Evolutionary conservation across 345 rosid species (phyloP), one percentile per base, ranked within the genome.

Genomic region (Microcos paniculata): DNA sequence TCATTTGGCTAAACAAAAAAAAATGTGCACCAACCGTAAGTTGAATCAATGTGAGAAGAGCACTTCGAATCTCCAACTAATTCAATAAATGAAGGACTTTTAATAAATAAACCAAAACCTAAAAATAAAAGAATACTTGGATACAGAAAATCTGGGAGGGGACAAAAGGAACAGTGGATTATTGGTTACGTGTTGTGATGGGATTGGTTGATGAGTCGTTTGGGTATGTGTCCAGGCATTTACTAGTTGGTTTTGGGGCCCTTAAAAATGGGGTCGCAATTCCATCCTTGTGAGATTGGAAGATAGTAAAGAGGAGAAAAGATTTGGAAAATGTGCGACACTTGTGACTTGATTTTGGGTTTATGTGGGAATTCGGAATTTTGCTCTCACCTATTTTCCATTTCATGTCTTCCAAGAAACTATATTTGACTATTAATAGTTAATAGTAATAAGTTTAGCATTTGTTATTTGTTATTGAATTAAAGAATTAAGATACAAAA

Each of bases 51-150:
- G 40, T 30, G 40, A 21, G 43, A 31, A 46, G 61, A 70, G 45
- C n/a, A 48, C 42, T 48, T 48, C 42, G 62, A 70, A 70, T 70
- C 46, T 70, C 74, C 74, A 70, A 33, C 8, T 2, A 53, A 70
- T 11, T 12, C 46, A 53, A 52, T 70, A 21, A 70, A 52, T 70
- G 74, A 35, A 46, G 19, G 55, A 3, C 40, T 23, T 45, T 45
- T 11, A 40, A 42, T 65, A 38, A 62, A 21, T 65, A 40, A 64
- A 43, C 48, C n/a, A n/a, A n/a, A 43, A 30, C 12, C 43, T n/a
- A n/a, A 51, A 18, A 48, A 3, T 9, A 24, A 65, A 65, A 45
- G 13, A 18, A 24, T 11, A 28, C 15, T n/a, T n/a, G 35, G 72
- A 16, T 24, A 48, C 28, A 30, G 26, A 26, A 28, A 0, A 8